These are phyloP conservation scores for Penicillium paxilli DNA, from an alignment of 495 filamentous ascomycete genomes.

Conservation along the genomic window DNA sequence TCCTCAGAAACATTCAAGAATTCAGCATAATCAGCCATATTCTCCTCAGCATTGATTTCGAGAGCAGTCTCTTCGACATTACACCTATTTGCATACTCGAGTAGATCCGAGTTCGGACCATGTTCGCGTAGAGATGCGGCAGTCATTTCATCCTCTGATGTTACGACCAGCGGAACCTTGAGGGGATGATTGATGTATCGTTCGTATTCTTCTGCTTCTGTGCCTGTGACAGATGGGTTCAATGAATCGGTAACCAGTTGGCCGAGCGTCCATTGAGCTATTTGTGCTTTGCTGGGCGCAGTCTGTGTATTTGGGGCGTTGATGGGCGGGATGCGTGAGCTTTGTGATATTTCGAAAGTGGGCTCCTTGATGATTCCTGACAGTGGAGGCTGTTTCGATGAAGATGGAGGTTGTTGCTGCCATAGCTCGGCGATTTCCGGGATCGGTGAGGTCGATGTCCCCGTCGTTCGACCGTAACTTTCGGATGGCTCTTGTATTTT, in stretches of 20 bases:
- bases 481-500: conserved; percentile 45
- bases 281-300: conserved; percentile 59
- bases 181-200: conserved; percentile 92
- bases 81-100: conserved; percentile 67
- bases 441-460: not conserved
- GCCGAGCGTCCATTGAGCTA: conserved; percentile 83
- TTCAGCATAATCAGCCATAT: conserved; percentile 71
- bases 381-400: conserved; percentile 30
- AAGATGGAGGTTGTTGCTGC: conserved; percentile 32
- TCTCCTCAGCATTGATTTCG: conserved; percentile 57
- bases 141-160: conserved; percentile 60
- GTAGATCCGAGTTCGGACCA: conserved; percentile 61
- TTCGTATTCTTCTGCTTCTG: conserved; percentile 81
- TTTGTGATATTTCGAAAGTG: conserved; percentile 19
- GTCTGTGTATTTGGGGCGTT: conserved; percentile 21
- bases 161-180: conserved; percentile 82
- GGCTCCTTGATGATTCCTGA: conserved; percentile 49
- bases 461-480: not conserved
- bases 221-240: conserved; percentile 69
- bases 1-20: conserved; percentile 76
- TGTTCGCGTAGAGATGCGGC: conserved; percentile 40
- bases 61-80: conserved; percentile 37
- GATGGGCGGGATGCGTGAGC: conserved; percentile 23
- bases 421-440: conserved; percentile 18
- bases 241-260: conserved; percentile 78